These are phyloP conservation scores for Nothomitra cinnamomea DNA, from an alignment of 2,329 filamentous ascomycete genomes.

Conservation along the genomic window DNA sequence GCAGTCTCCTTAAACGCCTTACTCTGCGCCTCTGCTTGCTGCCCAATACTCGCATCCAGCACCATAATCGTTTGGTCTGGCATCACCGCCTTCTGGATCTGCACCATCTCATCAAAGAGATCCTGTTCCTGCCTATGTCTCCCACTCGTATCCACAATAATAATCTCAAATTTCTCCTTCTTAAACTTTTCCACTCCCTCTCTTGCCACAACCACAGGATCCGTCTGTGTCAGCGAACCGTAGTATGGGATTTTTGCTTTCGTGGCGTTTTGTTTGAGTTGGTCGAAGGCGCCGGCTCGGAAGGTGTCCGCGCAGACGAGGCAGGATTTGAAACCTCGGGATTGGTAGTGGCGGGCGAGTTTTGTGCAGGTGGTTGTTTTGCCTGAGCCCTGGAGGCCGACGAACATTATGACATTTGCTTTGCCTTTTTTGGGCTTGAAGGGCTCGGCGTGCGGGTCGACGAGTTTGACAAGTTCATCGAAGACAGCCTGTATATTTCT, in stretches of 20 bases:
- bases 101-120: slow-evolving; percentile 92
- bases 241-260: slow-evolving; percentile 99
- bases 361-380: slow-evolving; percentile 99
- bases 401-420: slow-evolving; percentile 97
- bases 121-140: slow-evolving; percentile 89
- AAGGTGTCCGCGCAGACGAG: slow-evolving; percentile 97
- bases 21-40: slow-evolving; percentile 85
- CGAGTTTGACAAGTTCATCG: slow-evolving; percentile 86
- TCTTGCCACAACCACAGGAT: slow-evolving; percentile 81
- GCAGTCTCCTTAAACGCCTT: slow-evolving; percentile 95
- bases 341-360: slow-evolving; percentile 85
- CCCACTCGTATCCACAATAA: slow-evolving; percentile 95
- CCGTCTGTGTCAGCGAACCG: slow-evolving; percentile 87
- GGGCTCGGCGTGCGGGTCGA: slow-evolving; percentile 85
- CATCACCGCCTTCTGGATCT: slow-evolving; percentile 79
- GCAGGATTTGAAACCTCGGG: slow-evolving; percentile 79
- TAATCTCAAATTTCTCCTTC: slow-evolving; percentile 95
- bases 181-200: slow-evolving; percentile 98
- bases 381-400: slow-evolving; percentile 90
- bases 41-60: slow-evolving; percentile 87
- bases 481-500: slow-evolving; percentile 48
- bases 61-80: slow-evolving; percentile 99
- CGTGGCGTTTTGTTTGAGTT: slow-evolving; percentile 95
- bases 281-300: slow-evolving; percentile 93
- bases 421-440: slow-evolving; percentile 97